A percentile compares a stretch with the other conserved stretches of the same genome.
Conservation (phyloP, 495 filamentous ascomycete species). For the Hypoxylon lienhwacheense region DNA sequence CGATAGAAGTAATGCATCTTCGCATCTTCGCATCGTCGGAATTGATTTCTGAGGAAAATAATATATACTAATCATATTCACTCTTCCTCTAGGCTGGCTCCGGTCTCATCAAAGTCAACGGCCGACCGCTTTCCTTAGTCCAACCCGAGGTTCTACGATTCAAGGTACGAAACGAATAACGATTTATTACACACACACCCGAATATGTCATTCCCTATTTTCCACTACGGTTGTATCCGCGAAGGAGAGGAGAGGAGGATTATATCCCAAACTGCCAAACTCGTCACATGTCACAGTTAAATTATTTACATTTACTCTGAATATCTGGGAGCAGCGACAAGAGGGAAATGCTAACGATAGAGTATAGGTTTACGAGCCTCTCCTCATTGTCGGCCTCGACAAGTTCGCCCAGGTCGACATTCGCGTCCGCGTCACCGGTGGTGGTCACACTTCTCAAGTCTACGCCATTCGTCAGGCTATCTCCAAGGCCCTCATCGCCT, state of each 20-base stretch:
- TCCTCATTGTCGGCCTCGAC: slow-evolving; percentile 93
- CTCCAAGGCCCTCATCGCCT: slow-evolving; percentile 95
- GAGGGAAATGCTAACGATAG: slow-evolving; percentile 8
- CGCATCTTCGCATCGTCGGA: too few species aligned
- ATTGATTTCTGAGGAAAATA: too few species aligned
- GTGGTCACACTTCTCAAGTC: slow-evolving; percentile 96
- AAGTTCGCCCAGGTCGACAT: slow-evolving; percentile 98
- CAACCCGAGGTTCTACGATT: slow-evolving; percentile 96
- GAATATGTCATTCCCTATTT: neutral
- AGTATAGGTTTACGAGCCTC: slow-evolving; percentile 85
- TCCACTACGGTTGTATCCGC: neutral
- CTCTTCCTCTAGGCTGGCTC: slow-evolving; percentile 68
- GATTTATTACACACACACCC: neutral
- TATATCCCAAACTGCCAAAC: too few species aligned
- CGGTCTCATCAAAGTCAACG: slow-evolving; percentile 98
- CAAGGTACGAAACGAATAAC: slow-evolving; percentile 62
- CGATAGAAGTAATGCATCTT: neutral
- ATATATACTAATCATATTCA: slow-evolving; percentile 18
- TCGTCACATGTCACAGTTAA: too few species aligned
- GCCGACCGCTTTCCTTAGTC: slow-evolving; percentile 88
- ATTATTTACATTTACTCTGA: too few species aligned
- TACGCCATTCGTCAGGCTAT: slow-evolving; percentile 99
- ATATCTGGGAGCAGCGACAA: too few species aligned
- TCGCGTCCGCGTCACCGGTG: slow-evolving; percentile 92
- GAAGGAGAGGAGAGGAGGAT: slow-evolving; percentile 7